Conservation (phyloP, 805 yeast genomes). For the Maudiozyma saulgeensis region DNA sequence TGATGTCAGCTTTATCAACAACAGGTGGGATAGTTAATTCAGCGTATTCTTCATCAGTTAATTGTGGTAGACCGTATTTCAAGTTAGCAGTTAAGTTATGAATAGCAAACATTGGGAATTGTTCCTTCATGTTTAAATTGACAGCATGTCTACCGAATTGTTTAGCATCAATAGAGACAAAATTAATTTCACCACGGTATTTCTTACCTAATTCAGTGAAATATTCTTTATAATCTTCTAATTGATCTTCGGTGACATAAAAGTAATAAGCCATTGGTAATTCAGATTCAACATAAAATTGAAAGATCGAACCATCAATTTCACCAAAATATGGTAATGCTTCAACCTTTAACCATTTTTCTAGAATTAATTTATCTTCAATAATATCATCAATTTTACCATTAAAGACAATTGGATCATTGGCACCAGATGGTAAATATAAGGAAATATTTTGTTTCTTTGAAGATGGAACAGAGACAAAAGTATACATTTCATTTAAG, state of each 20-base stretch:
- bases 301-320: conserved; percentile 72
- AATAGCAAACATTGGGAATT: conserved; percentile 84
- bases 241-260: conserved; percentile 62
- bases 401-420: conserved; percentile 26
- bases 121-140: conserved; percentile 74
- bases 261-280: conserved; percentile 85
- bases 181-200: conserved; percentile 71
- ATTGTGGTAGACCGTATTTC: conserved; percentile 72
- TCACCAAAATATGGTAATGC: conserved; percentile 37
- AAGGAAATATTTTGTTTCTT: conserved; percentile 27
- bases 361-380: conserved; percentile 39
- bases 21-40: conserved; percentile 21
- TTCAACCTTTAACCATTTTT: conserved; percentile 29
- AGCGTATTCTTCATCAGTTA: conserved; percentile 23
- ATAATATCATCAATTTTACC: conserved; percentile 17
- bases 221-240: conserved; percentile 41
- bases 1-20: conserved; percentile 45
- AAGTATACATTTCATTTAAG: conserved; percentile 54
- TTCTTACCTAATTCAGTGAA: conserved; percentile 60
- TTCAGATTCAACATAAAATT: conserved; percentile 58
- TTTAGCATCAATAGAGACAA: conserved; percentile 80
- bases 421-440: conserved; percentile 22
- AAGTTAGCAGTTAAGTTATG: conserved; percentile 60
- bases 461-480: conserved; percentile 38
- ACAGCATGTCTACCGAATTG: conserved; percentile 83